Evolutionary conservation across 495 filamentous ascomycete species (phyloP), one percentile per base, ranked within the genome.

Genomic region (Trichoderma asperelloides): DNA sequence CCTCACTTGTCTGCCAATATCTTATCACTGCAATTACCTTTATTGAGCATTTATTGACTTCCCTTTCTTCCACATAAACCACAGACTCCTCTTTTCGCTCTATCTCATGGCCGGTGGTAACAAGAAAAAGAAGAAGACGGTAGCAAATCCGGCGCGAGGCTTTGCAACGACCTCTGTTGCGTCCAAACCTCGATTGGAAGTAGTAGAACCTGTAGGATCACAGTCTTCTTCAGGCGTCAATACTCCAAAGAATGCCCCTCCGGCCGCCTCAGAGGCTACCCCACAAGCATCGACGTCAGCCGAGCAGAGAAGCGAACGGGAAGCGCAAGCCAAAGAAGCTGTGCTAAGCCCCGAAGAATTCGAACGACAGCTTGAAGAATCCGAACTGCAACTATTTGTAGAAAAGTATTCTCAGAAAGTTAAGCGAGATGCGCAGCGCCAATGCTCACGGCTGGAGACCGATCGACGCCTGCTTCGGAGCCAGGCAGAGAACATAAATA

Each of bases 81-180:
- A 23, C 49, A 11, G 49, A 21, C 21, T 8, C 27, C 27, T 28
- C 11, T 30, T 18, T 30, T 25, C 25, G 11, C 12, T 18, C 27
- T 13, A 28, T 21, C 23, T 30, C 30, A 92, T 93, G 91, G 88
- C 88, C 64, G 89, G 87, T 68, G 90, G 88, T 37, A 37, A 37
- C 73, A 96, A 92, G 79, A 98, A 91, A 77, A 89, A 95, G 77
- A 94, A 91, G 77, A 97, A 97, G 80, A 79, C 89, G 60, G 84
- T 81, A 18, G 82, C 86, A 21, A 97, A 97, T 76, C 91, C 94
- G 33, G 90, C 91, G 51, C 85, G 95, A 71, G 93, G 92, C 11
- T 92, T 97, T 79, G 92, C 93, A 68, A 98, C 95, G 2, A 93
- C 91, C 16, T 97, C 94, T 15, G 82, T 91, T 63, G 89, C 92